Evolutionary conservation across 148 eudicot genomes (phyloP).

Genomic region (Vaccinium corymbosum): DNA sequence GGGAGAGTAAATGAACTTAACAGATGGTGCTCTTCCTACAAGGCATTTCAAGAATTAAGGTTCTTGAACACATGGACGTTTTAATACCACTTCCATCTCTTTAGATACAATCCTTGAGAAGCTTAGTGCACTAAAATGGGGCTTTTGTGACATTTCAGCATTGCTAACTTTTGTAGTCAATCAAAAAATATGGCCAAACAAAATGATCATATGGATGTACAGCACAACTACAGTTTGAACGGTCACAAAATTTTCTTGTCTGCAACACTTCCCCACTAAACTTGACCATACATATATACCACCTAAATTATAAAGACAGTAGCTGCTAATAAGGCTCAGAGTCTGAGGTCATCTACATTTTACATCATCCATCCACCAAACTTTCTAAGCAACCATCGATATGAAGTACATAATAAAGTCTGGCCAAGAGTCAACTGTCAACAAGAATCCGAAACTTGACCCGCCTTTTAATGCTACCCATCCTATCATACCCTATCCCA

Average conservation of each 20-base stretch:
- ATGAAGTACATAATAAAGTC: neutral
- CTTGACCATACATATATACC: neutral
- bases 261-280: neutral
- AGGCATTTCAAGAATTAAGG: constrained; percentile 2
- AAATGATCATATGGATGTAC: neutral
- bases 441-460: constrained; percentile 71
- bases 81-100: neutral
- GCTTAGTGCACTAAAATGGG: neutral
- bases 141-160: neutral
- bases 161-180: neutral
- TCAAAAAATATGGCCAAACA: neutral
- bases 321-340: neutral
- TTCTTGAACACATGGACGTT: neutral
- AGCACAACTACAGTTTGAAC: neutral
- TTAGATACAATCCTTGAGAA: neutral
- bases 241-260: neutral
- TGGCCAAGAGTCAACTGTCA: constrained; percentile 30
- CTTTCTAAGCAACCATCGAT: neutral
- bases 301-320: neutral
- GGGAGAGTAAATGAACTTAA: neutral
- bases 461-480: constrained; percentile 75
- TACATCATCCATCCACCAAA: neutral
- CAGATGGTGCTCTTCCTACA: neutral
- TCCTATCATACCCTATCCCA: constrained; percentile 91
- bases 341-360: neutral